Evolutionary conservation across 257 asterid genomes (phyloP), one percentile per base, ranked within the genome.

Genomic region (Nicotiana noctiflora): DNA sequence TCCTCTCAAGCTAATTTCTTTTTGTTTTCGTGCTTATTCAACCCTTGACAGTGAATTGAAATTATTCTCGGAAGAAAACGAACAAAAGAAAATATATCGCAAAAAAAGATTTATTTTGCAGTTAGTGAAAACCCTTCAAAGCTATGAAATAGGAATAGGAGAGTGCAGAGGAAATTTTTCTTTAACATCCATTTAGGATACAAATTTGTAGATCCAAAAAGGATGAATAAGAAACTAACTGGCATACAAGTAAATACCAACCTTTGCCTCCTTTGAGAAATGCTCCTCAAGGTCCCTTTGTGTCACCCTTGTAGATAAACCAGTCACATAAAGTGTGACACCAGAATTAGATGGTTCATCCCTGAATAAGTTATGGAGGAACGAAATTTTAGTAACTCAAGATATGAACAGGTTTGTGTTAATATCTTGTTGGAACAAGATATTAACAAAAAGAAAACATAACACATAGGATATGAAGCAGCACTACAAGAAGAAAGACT

Each of bases 261-360:
- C 90, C 88, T 87, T 87, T 77, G 88, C 90, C 59, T 87, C 81
- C 61, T 55, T 83, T 83, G 52, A 78, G 80, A 87, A 87, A 62
- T 81, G 83, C 64, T 85, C 81, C 84, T 87, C 86, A 62, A 87
- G 84, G 49, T 87, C 88, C 61, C 83, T 81, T 10, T 60, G 62
- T 61, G 83, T 63, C 32, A 87, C 90, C 84, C 90, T 85, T 11
- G 90, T 75, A 55, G 90, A 87, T 8, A 87, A 82, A 40, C 90
- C 88, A 67, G 90, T 87, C 10, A 87, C 90, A 37, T 87, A 87
- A 64, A 87, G 88, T 51, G 84, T 85, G 84, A 80, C 77, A 70
- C 90, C 90, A n/a, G 90, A 87, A 83, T 85, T 87, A 65, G 23
- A 23, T 55, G 84, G 82, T 23, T n/a, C 87, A 18, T 0, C 29